These are phyloP conservation scores for Dactylellina parvicollis DNA, from an alignment of 2,329 filamentous ascomycete genomes.

Conservation along the genomic window DNA sequence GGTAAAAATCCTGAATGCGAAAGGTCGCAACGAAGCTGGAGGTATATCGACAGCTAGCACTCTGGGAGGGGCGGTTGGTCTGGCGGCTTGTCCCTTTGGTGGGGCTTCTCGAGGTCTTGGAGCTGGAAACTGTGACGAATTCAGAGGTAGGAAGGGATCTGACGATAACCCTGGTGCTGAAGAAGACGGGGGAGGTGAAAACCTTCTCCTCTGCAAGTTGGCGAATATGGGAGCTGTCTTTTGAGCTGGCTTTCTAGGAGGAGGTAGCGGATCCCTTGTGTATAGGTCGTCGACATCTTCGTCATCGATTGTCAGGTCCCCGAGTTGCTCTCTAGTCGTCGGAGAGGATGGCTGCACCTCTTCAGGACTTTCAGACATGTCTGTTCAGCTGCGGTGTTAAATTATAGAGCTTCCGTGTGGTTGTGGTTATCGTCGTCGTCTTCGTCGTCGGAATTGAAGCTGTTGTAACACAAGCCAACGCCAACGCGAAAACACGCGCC, in stretches of 20 bases:
- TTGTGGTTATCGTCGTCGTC: background rate
- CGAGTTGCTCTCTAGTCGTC: conserved; percentile 29
- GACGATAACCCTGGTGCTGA: conserved; percentile 60
- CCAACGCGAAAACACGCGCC: conserved; percentile 5
- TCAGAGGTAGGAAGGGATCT: conserved; percentile 41
- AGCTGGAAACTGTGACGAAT: conserved; percentile 50
- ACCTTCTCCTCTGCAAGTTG: conserved; percentile 54
- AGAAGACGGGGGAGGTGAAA: conserved; percentile 60
- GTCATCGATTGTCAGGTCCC: conserved; percentile 46
- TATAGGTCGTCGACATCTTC: conserved; percentile 34
- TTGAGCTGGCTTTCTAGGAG: conserved; percentile 33
- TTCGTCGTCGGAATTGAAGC: conserved; percentile 1
- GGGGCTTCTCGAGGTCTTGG: conserved; percentile 39
- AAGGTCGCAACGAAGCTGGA: conserved; percentile 82
- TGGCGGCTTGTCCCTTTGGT: conserved; percentile 34
- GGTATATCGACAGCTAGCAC: conserved; percentile 91
- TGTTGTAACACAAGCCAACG: background rate
- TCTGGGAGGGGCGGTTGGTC: conserved; percentile 57
- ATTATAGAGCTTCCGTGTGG: too few relatives aligned
- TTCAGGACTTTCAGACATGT: conserved; percentile 43
- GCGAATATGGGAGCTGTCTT: conserved; percentile 46
- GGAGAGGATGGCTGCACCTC: conserved; percentile 34
- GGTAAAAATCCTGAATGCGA: conserved; percentile 94
- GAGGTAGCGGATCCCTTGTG: conserved; percentile 33
- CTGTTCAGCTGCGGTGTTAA: background rate